Percentiles rank a stretch among this genome's conserved stretches.
These are phyloP conservation scores for Solanum pennellii DNA, from an alignment of 257 asterid genomes.

Conservation along the genomic window DNA sequence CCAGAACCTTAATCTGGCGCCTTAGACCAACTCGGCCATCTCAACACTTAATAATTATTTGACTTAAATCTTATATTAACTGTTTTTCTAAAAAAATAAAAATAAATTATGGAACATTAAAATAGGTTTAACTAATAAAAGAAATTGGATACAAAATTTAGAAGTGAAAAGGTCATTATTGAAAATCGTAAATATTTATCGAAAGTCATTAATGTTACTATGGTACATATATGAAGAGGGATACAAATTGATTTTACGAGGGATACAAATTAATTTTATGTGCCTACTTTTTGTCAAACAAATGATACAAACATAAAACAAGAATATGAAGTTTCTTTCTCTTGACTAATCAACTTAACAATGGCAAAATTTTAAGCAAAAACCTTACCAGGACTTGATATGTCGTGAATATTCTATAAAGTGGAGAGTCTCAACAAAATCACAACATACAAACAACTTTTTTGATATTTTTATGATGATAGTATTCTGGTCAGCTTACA, in stretches of 20 bases:
- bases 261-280: too few species aligned
- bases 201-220: neutral
- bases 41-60: slow-evolving; percentile 4
- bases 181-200: too few species aligned
- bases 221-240: neutral
- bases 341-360: neutral
- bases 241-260: neutral
- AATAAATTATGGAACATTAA: neutral
- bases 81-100: too few species aligned
- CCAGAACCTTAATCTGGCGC: slow-evolving; percentile 99
- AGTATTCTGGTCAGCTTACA: too few species aligned
- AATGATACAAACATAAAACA: neutral
- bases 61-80: rapidly evolving
- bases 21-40: slow-evolving; percentile 99
- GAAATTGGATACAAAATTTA: neutral
- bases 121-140: neutral
- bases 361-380: neutral
- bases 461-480: too few species aligned
- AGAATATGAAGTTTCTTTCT: neutral
- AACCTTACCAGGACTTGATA: neutral
- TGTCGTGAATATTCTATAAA: too few species aligned
- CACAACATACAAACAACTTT: neutral
- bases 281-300: neutral
- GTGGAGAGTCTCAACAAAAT: too few species aligned
- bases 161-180: neutral